These are phyloP conservation scores for Hortiboletus rubellus DNA, from an alignment of 1,284 basidiomycete species.

Conservation along the genomic window DNA sequence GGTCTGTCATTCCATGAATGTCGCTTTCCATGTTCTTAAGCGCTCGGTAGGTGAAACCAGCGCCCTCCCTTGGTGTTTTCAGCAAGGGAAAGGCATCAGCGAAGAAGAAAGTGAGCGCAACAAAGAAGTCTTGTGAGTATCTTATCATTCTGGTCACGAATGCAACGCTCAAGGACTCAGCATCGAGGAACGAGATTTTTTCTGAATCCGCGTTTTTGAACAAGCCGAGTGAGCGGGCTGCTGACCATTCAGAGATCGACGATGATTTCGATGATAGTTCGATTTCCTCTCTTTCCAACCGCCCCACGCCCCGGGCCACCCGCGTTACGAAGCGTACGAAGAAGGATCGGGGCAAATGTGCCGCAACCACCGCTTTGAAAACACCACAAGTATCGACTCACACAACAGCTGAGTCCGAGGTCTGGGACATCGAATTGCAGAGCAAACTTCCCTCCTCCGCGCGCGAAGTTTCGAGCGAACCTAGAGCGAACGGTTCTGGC, in stretches of 20 bases:
- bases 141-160: background rate
- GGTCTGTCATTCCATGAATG: slow-evolving; percentile 39
- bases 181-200: slow-evolving; percentile 37
- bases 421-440: slow-evolving; percentile 68
- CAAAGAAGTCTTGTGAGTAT: slow-evolving; percentile 20
- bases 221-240: slow-evolving; percentile 18
- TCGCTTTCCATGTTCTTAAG: slow-evolving; percentile 8
- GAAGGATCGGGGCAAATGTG: background rate
- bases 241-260: slow-evolving; percentile 5
- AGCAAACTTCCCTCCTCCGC: slow-evolving; percentile 29
- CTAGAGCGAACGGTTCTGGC: slow-evolving; percentile 8
- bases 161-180: slow-evolving; percentile 15
- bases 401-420: slow-evolving; percentile 42
- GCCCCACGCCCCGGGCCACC: background rate
- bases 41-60: slow-evolving; percentile 42
- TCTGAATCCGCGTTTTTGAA: slow-evolving; percentile 55
- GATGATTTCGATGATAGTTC: slow-evolving; percentile 6
- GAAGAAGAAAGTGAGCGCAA: slow-evolving; percentile 36
- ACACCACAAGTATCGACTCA: background rate
- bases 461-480: slow-evolving; percentile 12
- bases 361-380: background rate
- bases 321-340: slow-evolving; percentile 4
- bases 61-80: slow-evolving; percentile 59
- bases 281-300: slow-evolving; percentile 4
- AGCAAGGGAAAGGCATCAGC: slow-evolving; percentile 67